Evolutionary conservation across 176 grass and related monocot species (phyloP), one percentile per base, ranked within the genome.

Genomic region (Musa troglodytarum): DNA sequence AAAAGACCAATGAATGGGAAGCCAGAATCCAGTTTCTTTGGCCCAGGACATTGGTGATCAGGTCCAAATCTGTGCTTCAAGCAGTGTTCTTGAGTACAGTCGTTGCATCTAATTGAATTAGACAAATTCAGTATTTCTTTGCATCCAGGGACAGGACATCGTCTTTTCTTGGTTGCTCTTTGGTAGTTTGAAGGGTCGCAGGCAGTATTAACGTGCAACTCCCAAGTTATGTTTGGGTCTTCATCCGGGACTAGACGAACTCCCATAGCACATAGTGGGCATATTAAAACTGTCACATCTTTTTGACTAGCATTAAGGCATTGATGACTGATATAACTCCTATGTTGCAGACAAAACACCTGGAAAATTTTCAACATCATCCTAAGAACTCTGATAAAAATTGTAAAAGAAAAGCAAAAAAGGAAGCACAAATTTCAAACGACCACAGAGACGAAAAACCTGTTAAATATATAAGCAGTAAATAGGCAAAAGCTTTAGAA

Each of bases 181-280:
- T 99, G 88, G 69, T 99, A 99, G 88, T 99, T 99, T 65, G 91
- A 94, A 81, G 96, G 96, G 77, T 99, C 96, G 15, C 96, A 99
- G 19, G 95, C 96, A 49, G 74, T 83, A 77, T 95, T 99, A 52
- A 89, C 87, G 72, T 99, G 96, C 56, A 78, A 79, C 10, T 99
- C 96, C 96, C 96, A 99, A 56, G 96, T 99, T 74, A 99, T 85
- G 24, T 99, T 99, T 66, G 96, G 88, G 71, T 99, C 90, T 89
- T 99, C 82, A 22, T 83, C 83, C 55, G 73, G 82, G 67, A 94
- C 86, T 51, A 92, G 68, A n/a, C 86, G 91, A 68, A 99, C 88
- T 14, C 88, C 87, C 87, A 94, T 92, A 85, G 96, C 96, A 88
- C 96, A 95, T 17, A 99, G 83, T 67, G 91, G 96, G 64, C 91